Base-by-base conservation (phyloP, 176 grass and related monocot genomes). In the Chloris gayana region DNA sequence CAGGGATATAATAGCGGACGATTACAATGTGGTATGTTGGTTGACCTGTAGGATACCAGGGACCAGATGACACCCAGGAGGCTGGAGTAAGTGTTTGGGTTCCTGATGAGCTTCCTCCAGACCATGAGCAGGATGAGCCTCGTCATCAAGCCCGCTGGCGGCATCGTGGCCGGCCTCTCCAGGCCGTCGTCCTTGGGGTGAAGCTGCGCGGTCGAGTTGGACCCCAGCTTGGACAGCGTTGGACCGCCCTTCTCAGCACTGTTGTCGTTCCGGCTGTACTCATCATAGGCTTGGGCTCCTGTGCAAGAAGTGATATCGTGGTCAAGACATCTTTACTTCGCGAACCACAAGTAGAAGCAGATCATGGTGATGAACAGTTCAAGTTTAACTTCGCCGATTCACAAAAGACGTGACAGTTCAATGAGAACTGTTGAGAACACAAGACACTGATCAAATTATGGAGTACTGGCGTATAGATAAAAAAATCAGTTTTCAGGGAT, bases 121-220 rank as follows among this genome's bases (percentile, higher is more conserved):
- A 97, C 94, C 94, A 97, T 97, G 85, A 97, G 92, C 24, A 97
- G 80, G 42, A 97, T 97, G 73, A 94, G 94, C 72, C 94, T 84
- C 0, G 94, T 97, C 94, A 97, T 97, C 44, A 97, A 89, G 80
- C 91, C 90, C 7, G 91, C 87, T 1, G 91, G 91, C 6, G 94
- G 94, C 94, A 94, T 94, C 2, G 89, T 69, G 0, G 76, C 76
- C 4, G 85, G 72, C 73, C 85, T 88, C 21, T 14, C 79, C 8
- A 82, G 79, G 27, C 82, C 91, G 57, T 92, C 91, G 1, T 84
- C 65, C 71, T 97, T 97, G 2, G 94, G 87, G 62, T 88, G 85
- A 9, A 97, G 94, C 82, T 94, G 89, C 0, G 93, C 87, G 18
- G 94, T 94, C 0, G 94, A 97, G 85, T 94, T 94, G 2, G 94